These are phyloP conservation scores for Blepharisma stoltei DNA, from an alignment of 73 alveolate species.

Conservation along the genomic window DNA sequence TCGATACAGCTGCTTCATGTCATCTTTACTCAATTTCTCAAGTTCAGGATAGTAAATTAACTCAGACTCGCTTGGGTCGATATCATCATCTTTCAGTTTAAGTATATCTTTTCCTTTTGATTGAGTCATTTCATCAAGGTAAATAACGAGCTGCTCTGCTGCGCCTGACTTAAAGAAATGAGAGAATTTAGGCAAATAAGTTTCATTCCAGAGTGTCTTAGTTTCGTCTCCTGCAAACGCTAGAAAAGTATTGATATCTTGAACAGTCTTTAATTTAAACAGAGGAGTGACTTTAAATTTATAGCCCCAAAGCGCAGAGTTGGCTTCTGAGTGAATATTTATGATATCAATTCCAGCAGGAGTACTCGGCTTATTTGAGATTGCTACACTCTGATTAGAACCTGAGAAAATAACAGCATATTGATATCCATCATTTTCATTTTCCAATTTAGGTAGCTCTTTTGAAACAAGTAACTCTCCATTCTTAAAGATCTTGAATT, in stretches of 20 bases:
- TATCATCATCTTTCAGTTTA: neutral
- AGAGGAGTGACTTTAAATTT: constrained; percentile 30
- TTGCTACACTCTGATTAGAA: neutral
- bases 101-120: constrained; percentile 14
- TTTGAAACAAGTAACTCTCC: too few relatives aligned
- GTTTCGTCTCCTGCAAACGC: neutral
- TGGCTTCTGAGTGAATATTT: neutral
- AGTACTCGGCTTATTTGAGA: neutral
- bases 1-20: neutral
- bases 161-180: neutral
- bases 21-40: constrained; percentile 22
- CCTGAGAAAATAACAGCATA: neutral
- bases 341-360: neutral
- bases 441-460: neutral
- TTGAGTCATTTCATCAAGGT: neutral
- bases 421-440: neutral
- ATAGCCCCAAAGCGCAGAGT: constrained; percentile 1
- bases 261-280: neutral
- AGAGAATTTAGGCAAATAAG: neutral
- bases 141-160: constrained; percentile 2
- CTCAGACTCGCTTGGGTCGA: constrained; percentile 28
- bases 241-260: neutral
- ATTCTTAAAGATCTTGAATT: neutral
- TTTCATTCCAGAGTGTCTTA: neutral
- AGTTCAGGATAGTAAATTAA: constrained; percentile 14